A percentile compares a stretch with the other conserved stretches of the same genome.
Conservation (phyloP, 139 green algal genomes). For the Pseudopediastrum boryanum region DNA sequence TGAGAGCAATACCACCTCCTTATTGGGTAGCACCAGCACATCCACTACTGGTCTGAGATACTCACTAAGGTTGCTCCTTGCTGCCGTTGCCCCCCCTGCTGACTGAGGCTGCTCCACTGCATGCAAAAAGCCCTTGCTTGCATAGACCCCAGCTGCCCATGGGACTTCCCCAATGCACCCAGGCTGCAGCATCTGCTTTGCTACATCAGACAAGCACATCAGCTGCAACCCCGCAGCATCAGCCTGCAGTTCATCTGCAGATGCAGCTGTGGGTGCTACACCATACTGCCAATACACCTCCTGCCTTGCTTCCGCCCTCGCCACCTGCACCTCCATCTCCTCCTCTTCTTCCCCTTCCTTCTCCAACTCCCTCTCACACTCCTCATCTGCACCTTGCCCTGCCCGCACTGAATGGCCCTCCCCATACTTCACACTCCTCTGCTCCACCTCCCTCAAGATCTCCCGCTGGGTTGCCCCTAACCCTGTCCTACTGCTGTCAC, state of each 20-base stretch:
- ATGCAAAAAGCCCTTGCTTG: slow-evolving; percentile 45
- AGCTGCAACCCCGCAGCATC: not conserved
- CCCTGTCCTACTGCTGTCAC: not conserved
- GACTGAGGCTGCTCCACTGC: not conserved
- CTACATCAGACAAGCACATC: not conserved
- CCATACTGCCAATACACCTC: slow-evolving; percentile 49
- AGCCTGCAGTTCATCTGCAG: not conserved
- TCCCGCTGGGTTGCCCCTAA: not conserved
- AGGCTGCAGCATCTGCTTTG: slow-evolving; percentile 4
- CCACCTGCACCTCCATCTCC: slow-evolving; percentile 49
- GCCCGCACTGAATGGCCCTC: not conserved
- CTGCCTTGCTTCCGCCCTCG: not conserved
- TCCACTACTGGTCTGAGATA: slow-evolving; percentile 41
- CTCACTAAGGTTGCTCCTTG: slow-evolving; percentile 12
- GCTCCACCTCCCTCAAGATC: slow-evolving; percentile 14
- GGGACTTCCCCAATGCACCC: not conserved
- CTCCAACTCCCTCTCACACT: slow-evolving; percentile 58
- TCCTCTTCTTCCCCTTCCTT: slow-evolving; percentile 59
- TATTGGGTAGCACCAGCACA: slow-evolving; percentile 39
- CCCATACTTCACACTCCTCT: not conserved
- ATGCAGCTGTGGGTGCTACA: not conserved
- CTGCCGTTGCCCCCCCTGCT: not conserved
- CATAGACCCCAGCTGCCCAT: slow-evolving; percentile 6
- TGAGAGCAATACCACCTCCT: slow-evolving; percentile 48
- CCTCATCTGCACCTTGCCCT: slow-evolving; percentile 33